Conservation (phyloP, 2,329 filamentous ascomycete species). For the Aureobasidium sp. region DNA sequence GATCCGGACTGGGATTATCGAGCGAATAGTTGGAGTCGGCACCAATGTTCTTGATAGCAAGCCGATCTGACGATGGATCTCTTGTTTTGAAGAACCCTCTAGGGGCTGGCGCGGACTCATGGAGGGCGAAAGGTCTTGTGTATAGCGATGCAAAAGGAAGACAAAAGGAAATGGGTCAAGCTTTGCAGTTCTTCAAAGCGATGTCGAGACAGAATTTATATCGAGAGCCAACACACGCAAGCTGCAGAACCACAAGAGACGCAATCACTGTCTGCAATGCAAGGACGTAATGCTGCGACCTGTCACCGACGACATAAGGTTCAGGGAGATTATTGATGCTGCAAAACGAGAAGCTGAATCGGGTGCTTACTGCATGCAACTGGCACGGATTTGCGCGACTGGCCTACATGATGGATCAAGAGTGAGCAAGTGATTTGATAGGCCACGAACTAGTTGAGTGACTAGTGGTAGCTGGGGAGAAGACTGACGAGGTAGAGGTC, state of each 20-base stretch:
- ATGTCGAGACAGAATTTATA: neutral
- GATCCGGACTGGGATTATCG: conserved; percentile 73
- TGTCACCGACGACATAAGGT: neutral
- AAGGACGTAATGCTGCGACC: neutral
- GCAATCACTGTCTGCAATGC: neutral
- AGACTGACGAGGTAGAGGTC: conserved; percentile 4
- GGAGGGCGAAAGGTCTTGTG: neutral
- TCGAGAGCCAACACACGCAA: neutral
- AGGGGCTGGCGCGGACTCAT: neutral
- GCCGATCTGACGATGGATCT: conserved; percentile 41
- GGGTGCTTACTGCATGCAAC: conserved; percentile 7
- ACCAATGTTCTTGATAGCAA: conserved; percentile 73
- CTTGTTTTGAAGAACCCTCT: conserved; percentile 20
- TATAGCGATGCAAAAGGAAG: neutral
- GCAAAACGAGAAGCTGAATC: neutral
- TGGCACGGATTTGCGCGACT: neutral
- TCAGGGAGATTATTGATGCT: neutral
- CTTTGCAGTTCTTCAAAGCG: neutral
- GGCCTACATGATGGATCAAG: neutral
- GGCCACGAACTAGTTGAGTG: neutral
- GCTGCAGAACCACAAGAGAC: neutral
- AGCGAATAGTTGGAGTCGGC: conserved; percentile 66
- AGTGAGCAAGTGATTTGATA: conserved; percentile 9
- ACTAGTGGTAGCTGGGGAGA: neutral
- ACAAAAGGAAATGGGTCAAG: neutral